phyloP scores from a whole-genome alignment of 208 protist genomes.

The Trypanosoma melophagium region DNA sequence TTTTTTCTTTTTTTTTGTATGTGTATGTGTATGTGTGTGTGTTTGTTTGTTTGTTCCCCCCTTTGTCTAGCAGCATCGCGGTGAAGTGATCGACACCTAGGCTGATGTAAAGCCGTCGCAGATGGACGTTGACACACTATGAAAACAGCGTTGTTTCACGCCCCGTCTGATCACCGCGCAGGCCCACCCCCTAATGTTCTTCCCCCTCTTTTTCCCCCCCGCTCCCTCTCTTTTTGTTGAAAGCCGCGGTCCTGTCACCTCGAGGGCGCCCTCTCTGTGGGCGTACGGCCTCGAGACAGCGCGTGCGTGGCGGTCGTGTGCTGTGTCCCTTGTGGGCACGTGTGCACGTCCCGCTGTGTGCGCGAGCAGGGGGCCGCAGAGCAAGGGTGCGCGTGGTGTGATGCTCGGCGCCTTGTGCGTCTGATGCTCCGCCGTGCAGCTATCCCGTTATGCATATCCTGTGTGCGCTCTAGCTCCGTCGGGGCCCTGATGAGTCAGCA shows the following conservation, averaged over 20 bases:
- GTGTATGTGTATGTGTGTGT: not conserved
- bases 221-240: not conserved
- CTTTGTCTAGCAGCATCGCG: not conserved
- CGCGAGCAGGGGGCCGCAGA: slow-evolving; percentile 24
- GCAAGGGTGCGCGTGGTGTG: slow-evolving; percentile 29
- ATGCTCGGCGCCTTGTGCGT: slow-evolving; percentile 24
- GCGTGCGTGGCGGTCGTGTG: slow-evolving; percentile 5
- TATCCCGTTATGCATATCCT: slow-evolving; percentile 44
- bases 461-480: slow-evolving; percentile 39
- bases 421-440: slow-evolving; percentile 30
- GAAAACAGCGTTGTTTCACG: slow-evolving; percentile 30
- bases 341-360: not conserved
- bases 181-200: not conserved
- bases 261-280: slow-evolving; percentile 34
- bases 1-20: not conserved
- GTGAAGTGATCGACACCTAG: slow-evolving; percentile 33
- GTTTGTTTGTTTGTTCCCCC: not conserved
- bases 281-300: slow-evolving; percentile 35
- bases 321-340: slow-evolving; percentile 2
- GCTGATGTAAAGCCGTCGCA: slow-evolving; percentile 52
- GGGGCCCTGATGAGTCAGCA: slow-evolving; percentile 36
- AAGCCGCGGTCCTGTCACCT: slow-evolving; percentile 28
- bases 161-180: slow-evolving; percentile 32
- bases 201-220: not conserved
- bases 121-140: slow-evolving; percentile 34